Conservation (phyloP, 257 asterid species). For the Penstemon eatonii region DNA sequence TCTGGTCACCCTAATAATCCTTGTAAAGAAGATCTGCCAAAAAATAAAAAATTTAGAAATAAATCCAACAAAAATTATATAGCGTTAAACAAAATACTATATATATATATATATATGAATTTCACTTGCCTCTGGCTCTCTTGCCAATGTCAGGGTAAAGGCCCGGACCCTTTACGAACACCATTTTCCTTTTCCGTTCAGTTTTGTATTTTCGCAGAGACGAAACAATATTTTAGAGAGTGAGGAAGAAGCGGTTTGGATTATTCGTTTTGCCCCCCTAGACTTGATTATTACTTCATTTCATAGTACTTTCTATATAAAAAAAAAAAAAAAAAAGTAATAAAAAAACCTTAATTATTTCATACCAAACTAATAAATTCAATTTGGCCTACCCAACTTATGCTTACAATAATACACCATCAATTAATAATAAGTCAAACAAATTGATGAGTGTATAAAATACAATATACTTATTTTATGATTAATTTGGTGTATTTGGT, state of each 20-base stretch:
- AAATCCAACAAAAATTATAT: constrained; percentile 7
- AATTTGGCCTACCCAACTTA: too few relatives aligned
- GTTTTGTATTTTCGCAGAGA: constrained; percentile 1
- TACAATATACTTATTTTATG: too few relatives aligned
- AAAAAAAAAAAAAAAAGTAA: neutral
- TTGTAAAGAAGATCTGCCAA: constrained; percentile 56
- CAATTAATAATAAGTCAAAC: too few relatives aligned
- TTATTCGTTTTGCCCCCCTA: constrained; percentile 27
- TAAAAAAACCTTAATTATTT: constrained; percentile 14
- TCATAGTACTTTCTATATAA: neutral
- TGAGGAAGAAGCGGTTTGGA: constrained; percentile 30
- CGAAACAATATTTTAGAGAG: constrained; percentile 31
- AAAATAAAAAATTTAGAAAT: neutral
- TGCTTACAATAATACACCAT: too few relatives aligned
- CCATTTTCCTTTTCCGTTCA: constrained; percentile 33
- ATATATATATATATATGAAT: neutral
- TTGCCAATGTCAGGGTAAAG: constrained; percentile 65
- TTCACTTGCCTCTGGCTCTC: constrained; percentile 52
- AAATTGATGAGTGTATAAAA: too few relatives aligned
- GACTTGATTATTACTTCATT: neutral
- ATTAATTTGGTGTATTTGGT: too few relatives aligned
- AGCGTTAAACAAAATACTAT: neutral
- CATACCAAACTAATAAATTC: too few relatives aligned
- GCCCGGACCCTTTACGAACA: constrained; percentile 60
- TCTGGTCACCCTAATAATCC: constrained; percentile 61